Evolutionary conservation across 345 rosid genomes (phyloP), one percentile per base, ranked within the genome.

Genomic region (Bruguiera gymnorhiza): DNA sequence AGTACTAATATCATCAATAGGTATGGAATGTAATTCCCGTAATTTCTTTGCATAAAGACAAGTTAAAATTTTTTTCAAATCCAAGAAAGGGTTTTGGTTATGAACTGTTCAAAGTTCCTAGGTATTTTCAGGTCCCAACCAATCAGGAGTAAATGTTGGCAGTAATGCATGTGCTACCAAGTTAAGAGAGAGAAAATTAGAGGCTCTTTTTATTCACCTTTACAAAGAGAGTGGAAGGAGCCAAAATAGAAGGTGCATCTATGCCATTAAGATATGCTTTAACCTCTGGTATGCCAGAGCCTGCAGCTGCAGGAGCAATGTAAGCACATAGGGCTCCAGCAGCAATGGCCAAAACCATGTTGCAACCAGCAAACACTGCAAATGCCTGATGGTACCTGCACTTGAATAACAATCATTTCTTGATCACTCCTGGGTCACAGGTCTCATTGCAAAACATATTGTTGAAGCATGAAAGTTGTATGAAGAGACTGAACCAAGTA

Each of bases 201-300:
- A 34, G 37, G 27, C 18, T 24, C 36, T 30, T 43, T 77, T 51
- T n/a, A 56, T 70, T 74, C 70, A 87, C 98, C 96, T 93, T 93
- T 20, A 91, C 96, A 67, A 91, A 91, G 66, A 89, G 92, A 43
- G 98, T 90, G 65, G 86, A 77, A 1, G 96, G 96, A 74, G 96
- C 97, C 78, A 93, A 81, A 62, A 93, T 93, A 31, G 98, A 85
- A 71, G 89, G 84, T 55, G 97, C 92, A 84, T 93, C 98, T 46
- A 93, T 80, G 62, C 98, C 97, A 68, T 93, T 91, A 65, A 93
- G 94, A 78, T 93, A 93, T 48, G 98, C 98, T 79, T 93, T 93
- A 71, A 93, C 96, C 82, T 93, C 97, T 0, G 98, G 98, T 54
- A 93, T 90, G 39, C 98, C 98, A 52, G 98, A 93, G 58, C 98